Percentiles rank a stretch among this genome's conserved stretches.
Conservation (phyloP, 192 early-diverging fungal species). For the Gaertneriomyces sp. region DNA sequence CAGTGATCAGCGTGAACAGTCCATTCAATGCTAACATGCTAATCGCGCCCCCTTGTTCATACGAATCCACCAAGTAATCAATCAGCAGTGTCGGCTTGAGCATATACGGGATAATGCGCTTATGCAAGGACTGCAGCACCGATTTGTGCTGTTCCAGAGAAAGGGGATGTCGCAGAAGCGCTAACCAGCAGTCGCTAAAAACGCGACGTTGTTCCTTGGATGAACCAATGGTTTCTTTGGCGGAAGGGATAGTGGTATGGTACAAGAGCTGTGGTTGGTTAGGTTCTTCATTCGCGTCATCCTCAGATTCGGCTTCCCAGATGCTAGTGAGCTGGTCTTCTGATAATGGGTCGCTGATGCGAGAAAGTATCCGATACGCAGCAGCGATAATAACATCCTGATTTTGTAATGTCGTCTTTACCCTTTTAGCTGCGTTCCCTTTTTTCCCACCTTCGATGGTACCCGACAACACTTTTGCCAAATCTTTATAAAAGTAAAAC, state of each 20-base stretch:
- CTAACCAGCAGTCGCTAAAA: conserved; percentile 80
- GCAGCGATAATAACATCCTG: conserved; percentile 1
- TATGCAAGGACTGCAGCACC: conserved; percentile 78
- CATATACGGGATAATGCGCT: conserved; percentile 86
- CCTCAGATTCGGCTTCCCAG: background rate
- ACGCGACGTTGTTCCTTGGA: conserved; percentile 56
- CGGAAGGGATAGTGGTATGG: background rate
- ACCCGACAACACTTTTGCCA: conserved; percentile 24
- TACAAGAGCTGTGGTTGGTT: background rate
- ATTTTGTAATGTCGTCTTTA: no score
- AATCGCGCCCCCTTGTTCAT: conserved; percentile 82
- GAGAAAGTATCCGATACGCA: conserved; percentile 12
- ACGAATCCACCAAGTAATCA: conserved; percentile 90
- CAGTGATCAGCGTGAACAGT: conserved; percentile 89
- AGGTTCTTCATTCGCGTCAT: background rate
- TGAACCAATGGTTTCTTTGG: conserved; percentile 6
- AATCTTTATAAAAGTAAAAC: conserved; percentile 74
- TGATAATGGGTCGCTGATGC: conserved; percentile 16
- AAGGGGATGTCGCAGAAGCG: conserved; percentile 68
- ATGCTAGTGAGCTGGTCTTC: background rate
- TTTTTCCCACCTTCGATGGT: background rate
- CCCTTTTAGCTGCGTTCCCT: no score
- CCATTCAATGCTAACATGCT: conserved; percentile 93
- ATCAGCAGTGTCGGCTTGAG: conserved; percentile 72
- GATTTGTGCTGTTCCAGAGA: conserved; percentile 73